These are phyloP conservation scores for Pythium oligandrum DNA, from an alignment of 352 stramenopile genomes.

Conservation along the genomic window DNA sequence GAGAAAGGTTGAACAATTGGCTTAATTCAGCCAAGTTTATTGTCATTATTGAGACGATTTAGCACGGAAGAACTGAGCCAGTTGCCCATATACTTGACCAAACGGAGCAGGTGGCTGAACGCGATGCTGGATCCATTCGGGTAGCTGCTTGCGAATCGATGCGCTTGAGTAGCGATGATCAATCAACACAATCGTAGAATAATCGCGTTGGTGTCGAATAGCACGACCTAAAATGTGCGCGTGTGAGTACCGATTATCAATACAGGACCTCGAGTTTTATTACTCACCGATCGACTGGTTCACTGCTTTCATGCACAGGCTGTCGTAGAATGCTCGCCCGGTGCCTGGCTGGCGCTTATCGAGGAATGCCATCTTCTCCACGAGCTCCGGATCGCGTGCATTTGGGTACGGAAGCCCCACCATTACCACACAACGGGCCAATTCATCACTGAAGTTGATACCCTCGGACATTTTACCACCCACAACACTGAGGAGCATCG, in stretches of 20 bases:
- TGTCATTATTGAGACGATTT: conserved; percentile 18
- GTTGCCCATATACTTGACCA: conserved; percentile 62
- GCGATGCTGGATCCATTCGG: conserved; percentile 80
- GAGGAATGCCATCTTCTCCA: conserved; percentile 96
- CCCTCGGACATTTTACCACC: conserved; percentile 99
- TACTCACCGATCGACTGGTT: conserved; percentile 97
- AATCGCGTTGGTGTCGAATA: conserved; percentile 98
- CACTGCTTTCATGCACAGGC: conserved; percentile 98
- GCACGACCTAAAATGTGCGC: conserved; percentile 59
- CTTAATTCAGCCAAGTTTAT: conserved; percentile 6
- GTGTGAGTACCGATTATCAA: no score
- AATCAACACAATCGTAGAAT: conserved; percentile 94
- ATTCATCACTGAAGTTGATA: conserved; percentile 99
- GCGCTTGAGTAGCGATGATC: conserved; percentile 91
- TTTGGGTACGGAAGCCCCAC: conserved; percentile 98
- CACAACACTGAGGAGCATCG: conserved; percentile 95
- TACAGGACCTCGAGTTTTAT: no score
- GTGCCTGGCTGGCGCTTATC: conserved; percentile 56
- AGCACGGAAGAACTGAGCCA: conserved; percentile 73
- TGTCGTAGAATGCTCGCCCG: conserved; percentile 94
- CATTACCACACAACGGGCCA: conserved; percentile 96
- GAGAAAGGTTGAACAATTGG: conserved; percentile 22
- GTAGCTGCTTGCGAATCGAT: conserved; percentile 56
- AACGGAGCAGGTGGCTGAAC: conserved; percentile 62
- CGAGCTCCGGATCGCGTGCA: conserved; percentile 92